Evolutionary conservation across 768 basidiomycete genomes (phyloP), one percentile per base, ranked within the genome.

Genomic region (Dictyophora rubrovolvata): DNA sequence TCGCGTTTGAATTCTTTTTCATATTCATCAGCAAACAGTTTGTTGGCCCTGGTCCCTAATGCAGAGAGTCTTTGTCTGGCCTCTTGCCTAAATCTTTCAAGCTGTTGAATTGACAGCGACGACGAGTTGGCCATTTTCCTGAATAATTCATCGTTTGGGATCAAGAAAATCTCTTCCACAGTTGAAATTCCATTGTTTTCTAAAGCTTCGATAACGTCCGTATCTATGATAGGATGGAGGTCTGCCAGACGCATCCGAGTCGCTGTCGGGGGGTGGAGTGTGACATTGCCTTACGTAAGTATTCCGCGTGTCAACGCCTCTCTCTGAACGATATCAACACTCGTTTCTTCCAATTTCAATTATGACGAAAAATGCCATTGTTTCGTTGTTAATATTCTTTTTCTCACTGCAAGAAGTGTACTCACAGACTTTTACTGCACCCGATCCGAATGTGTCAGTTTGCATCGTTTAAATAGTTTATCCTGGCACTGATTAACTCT

Each of bases 81-180:
- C 1, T 70, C 60, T 28, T 64, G 61, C 5, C 75, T 75, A 61
- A 69, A 72, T 47, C 68, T 64, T 47, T 71, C 70, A 20, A 88
- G 73, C 37, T 84, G 78, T 23, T 72, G 69, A 6, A 85, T 70
- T 34, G 75, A 73, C 28, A 28, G 28, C 4, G 28, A 7, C 2
- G 28, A 7, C 28, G 1, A 81, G 67, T 1, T 72, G 74, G n/a
- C 75, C 79, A 16, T 72, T 65, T 28, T 28, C 28, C 28, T 28
- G 28, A 28, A 52, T 36, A 59, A 28, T 59, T 59, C 34, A 84
- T 79, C 22, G 67, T 74, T 53, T 72, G 73, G 28, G 23, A 72
- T 74, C 62, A 84, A 82, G 5, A 87, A 65, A 34, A 87, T 70
- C 62, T 87, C 84, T 5, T 71, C 63, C 53, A 82, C 83, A 5